A percentile compares a stretch with the other conserved stretches of the same genome.
These are phyloP conservation scores for Euphorbia tirucalli DNA, from an alignment of 345 rosid genomes.

Conservation along the genomic window DNA sequence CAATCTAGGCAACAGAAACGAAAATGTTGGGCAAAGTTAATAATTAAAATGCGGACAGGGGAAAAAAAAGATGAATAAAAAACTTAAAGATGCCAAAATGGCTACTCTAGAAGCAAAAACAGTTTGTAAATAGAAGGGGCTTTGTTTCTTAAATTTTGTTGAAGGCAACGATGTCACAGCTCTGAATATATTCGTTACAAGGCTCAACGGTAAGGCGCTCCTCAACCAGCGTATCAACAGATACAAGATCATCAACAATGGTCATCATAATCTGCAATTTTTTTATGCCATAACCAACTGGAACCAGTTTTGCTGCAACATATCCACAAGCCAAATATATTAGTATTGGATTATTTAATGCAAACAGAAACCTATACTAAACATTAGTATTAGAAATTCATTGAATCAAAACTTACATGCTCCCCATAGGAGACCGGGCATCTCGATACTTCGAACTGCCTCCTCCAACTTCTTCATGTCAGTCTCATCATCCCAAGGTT, in stretches of 20 bases:
- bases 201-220: constrained; percentile 78
- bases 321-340: not conserved
- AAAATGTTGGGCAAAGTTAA: not conserved
- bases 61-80: not conserved
- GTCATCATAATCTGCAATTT: constrained; percentile 86
- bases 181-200: constrained; percentile 68
- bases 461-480: constrained; percentile 95
- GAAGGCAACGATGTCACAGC: constrained; percentile 94
- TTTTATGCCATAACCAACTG: constrained; percentile 95
- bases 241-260: constrained; percentile 89
- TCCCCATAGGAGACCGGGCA: constrained; percentile 95
- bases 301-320: constrained; percentile 68
- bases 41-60: not conserved
- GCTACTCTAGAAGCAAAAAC: not conserved
- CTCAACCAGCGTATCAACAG: constrained; percentile 75
- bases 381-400: not conserved
- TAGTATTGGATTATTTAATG: not conserved
- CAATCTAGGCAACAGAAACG: constrained; percentile 5
- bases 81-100: constrained; percentile 6
- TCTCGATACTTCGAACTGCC: constrained; percentile 56
- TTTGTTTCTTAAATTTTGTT: constrained; percentile 65
- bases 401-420: constrained; percentile 55
- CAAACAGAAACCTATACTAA: not conserved
- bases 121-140: not conserved
- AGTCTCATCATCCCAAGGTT: constrained; percentile 99